A percentile compares a stretch with the other conserved stretches of the same genome.
These are phyloP conservation scores for Emericellopsis cladophorae DNA, from an alignment of 2,329 filamentous ascomycete species.

Conservation along the genomic window DNA sequence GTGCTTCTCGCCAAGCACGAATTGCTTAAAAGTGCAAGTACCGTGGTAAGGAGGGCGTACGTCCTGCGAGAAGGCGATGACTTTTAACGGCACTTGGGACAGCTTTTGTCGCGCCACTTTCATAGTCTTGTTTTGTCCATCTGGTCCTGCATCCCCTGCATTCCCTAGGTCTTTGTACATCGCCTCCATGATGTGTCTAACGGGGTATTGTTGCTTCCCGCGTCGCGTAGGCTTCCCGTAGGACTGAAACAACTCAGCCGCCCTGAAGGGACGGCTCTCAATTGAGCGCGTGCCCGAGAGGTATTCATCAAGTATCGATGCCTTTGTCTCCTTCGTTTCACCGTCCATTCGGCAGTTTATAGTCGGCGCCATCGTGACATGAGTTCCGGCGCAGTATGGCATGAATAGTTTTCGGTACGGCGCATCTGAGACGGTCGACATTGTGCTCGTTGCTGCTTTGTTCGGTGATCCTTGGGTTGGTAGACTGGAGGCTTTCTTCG, in stretches of 20 bases:
- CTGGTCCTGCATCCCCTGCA: conserved; percentile 18
- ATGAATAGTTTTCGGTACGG: conserved; percentile 63
- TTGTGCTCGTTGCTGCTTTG: conserved; percentile 13
- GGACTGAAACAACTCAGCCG: conserved; percentile 33
- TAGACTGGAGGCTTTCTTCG: conserved; percentile 23
- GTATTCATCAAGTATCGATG: conserved; percentile 37
- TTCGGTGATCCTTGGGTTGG: conserved; percentile 10
- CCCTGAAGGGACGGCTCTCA: conserved; percentile 19
- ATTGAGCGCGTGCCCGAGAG: conserved; percentile 28
- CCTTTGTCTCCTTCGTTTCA: conserved; percentile 38
- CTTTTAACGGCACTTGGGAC: conserved; percentile 47
- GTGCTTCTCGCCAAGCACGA: conserved; percentile 27
- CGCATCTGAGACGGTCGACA: conserved; percentile 16
- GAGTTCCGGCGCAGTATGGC: conserved; percentile 65
- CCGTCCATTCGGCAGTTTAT: conserved; percentile 42
- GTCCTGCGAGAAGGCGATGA: conserved; percentile 48
- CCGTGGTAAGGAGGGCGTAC: conserved; percentile 61
- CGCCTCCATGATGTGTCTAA: conserved; percentile 48
- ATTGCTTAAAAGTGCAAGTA: conserved; percentile 51
- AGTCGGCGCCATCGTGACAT: conserved; percentile 56
- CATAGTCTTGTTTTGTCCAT: conserved; percentile 18
- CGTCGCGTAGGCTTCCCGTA: conserved; percentile 23
- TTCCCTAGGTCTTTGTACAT: conserved; percentile 30
- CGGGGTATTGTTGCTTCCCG: conserved; percentile 35
- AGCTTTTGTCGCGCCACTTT: conserved; percentile 26